Percentiles rank a stretch among this genome's conserved stretches.
phyloP scores from a whole-genome alignment of 2,329 filamentous ascomycete genomes.

The Xylogone sp. region DNA sequence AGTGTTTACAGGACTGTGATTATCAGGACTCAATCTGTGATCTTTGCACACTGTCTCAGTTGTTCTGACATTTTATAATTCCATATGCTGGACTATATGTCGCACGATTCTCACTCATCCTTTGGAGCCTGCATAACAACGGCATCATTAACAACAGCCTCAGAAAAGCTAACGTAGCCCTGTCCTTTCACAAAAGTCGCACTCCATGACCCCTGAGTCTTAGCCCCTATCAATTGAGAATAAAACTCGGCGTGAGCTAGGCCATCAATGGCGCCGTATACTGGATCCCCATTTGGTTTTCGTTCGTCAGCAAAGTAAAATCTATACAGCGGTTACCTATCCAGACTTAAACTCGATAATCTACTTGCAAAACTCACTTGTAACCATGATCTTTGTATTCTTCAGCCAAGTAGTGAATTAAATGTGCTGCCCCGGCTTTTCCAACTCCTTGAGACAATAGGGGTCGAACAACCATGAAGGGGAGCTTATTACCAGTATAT shows the following conservation, averaged over 20 bases:
- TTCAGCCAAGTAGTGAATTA: conserved; percentile 31
- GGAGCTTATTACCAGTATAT: conserved; percentile 39
- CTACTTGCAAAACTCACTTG: conserved; percentile 22
- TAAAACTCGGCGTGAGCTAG: conserved; percentile 38
- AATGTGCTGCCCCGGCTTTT: conserved; percentile 31
- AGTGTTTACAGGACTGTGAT: too few species aligned
- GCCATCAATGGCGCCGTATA: conserved; percentile 29
- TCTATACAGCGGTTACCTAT: conserved; percentile 13
- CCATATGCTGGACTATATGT: too few species aligned
- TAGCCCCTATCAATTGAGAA: conserved; percentile 31
- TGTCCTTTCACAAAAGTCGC: conserved; percentile 37
- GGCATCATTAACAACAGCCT: too few species aligned
- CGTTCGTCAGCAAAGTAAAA: conserved; percentile 51
- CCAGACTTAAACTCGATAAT: background rate
- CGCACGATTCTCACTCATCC: too few species aligned
- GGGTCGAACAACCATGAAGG: conserved; percentile 23
- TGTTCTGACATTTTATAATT: too few species aligned
- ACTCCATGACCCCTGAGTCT: conserved; percentile 39
- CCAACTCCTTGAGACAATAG: conserved; percentile 35
- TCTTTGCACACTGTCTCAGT: too few species aligned
- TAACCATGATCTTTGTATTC: conserved; percentile 31
- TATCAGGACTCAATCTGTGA: too few species aligned
- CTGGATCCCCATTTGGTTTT: conserved; percentile 33
- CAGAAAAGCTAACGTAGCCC: conserved; percentile 5
- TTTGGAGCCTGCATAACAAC: too few species aligned